Percentiles rank a stretch among this genome's conserved stretches.
These are phyloP conservation scores for Zygosaccharomyces bisporus DNA, from an alignment of 805 yeast genomes.

Conservation along the genomic window DNA sequence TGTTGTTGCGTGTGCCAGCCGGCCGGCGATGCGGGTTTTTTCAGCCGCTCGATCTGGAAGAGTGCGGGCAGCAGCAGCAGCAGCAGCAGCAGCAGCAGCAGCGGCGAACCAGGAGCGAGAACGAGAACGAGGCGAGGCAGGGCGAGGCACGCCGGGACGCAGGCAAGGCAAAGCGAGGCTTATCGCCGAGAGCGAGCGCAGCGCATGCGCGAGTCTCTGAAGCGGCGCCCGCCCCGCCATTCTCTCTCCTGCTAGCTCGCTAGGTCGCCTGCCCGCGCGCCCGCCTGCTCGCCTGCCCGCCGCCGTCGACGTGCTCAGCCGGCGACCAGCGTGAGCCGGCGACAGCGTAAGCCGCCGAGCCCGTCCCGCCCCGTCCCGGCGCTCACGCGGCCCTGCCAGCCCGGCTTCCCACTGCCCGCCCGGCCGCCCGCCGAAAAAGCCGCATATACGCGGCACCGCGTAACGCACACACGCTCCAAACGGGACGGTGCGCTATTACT, in stretches of 20 bases:
- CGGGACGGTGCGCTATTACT: background rate
- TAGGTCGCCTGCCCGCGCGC: background rate
- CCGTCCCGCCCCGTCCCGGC: too few species aligned
- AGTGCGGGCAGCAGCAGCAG: background rate
- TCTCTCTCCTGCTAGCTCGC: background rate
- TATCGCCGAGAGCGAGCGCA: background rate
- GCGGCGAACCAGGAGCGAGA: background rate
- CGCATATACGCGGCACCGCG: background rate
- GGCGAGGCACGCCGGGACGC: background rate
- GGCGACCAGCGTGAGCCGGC: too few species aligned
- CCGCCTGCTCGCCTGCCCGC: background rate
- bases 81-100: background rate
- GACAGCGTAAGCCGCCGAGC: too few species aligned
- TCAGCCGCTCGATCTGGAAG: background rate
- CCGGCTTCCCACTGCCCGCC: background rate
- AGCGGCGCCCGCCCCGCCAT: background rate
- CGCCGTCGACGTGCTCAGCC: too few species aligned
- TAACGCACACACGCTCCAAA: background rate
- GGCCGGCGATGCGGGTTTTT: conserved; percentile 1
- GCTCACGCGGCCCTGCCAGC: too few species aligned
- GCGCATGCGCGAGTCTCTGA: background rate
- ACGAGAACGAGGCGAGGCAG: background rate
- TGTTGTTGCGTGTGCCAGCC: too few species aligned
- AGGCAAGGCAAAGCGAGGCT: background rate
- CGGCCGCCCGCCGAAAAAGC: background rate